phyloP scores from a whole-genome alignment of 2,329 filamentous ascomycete genomes.

The Cytospora piceicola region DNA sequence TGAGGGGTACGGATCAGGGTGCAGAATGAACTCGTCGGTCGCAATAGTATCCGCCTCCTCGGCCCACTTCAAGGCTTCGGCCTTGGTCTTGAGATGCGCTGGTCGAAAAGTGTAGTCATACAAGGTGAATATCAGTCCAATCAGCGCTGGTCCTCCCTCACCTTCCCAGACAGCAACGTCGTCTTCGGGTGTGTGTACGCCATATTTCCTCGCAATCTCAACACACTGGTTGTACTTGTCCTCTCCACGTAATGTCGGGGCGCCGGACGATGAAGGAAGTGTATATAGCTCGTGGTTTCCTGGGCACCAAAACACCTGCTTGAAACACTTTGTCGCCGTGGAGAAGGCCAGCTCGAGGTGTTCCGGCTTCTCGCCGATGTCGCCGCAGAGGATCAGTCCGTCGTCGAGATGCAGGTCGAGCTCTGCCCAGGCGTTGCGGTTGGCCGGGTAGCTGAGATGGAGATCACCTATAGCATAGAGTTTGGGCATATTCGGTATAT shows the following conservation, averaged over 20 bases:
- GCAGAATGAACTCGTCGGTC: slow-evolving; percentile 44
- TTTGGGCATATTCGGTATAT: slow-evolving; percentile 25
- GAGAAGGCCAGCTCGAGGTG: slow-evolving; percentile 43
- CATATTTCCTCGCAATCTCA: slow-evolving; percentile 53
- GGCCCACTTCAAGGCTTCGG: slow-evolving; percentile 48
- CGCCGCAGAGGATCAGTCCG: slow-evolving; percentile 44
- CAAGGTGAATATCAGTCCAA: slow-evolving; percentile 61
- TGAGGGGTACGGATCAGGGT: slow-evolving; percentile 41
- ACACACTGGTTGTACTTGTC: slow-evolving; percentile 60
- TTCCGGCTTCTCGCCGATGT: slow-evolving; percentile 43
- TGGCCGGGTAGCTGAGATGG: slow-evolving; percentile 42
- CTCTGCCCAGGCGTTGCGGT: slow-evolving; percentile 38
- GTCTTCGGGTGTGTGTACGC: slow-evolving; percentile 60
- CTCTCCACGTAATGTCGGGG: slow-evolving; percentile 48
- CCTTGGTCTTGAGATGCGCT: slow-evolving; percentile 47
- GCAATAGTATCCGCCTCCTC: slow-evolving; percentile 42
- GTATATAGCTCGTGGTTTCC: slow-evolving; percentile 64
- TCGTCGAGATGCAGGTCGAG: slow-evolving; percentile 41
- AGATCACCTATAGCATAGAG: slow-evolving; percentile 45
- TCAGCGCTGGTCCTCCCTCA: slow-evolving; percentile 51
- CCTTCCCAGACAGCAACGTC: slow-evolving; percentile 58
- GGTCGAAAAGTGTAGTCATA: slow-evolving; percentile 65
- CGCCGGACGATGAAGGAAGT: slow-evolving; percentile 40
- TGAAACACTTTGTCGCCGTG: slow-evolving; percentile 38
- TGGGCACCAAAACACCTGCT: slow-evolving; percentile 57